Base-by-base conservation (phyloP, 148 eudicot species). In the Rhododendron henanense region DNA sequence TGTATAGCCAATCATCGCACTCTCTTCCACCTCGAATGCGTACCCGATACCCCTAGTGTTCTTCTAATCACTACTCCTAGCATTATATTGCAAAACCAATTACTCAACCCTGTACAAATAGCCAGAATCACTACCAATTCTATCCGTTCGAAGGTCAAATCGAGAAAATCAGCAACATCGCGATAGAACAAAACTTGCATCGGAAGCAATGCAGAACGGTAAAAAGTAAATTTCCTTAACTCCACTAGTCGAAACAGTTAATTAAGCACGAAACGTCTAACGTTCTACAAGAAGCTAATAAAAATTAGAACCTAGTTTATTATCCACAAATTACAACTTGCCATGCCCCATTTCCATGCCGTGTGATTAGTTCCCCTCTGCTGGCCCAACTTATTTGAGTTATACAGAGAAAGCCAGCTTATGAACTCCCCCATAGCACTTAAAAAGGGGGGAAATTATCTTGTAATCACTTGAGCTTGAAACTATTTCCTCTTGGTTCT, bases 191-290 rank as follows among this genome's bases (percentile, higher is more conserved):
- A 85, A 65, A 61, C 33, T 78, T 79, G 79, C 79, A 47, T 85
- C 33, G 19, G n/a, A 33, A 53, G 59, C 48, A 47, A 44, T n/a
- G 81, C 31, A 78, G n/a, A 16, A 19, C 10, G 11, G 13, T 3
- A 2, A 21, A 47, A 47, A 1, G 50, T 9, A 75, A 9, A 44
- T 10, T 78, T 63, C 71, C 8, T 44, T 6, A n/a, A 45, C 11
- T 78, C 86, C 77, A 63, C 83, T 23, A 79, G 83, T 78, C 28
- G 79, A 80, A 85, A 65, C 44, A 31, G 77, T 80, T 21, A 35
- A 85, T 67, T 53, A 33, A 79, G 55, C 67, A 53, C 23, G 8
- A 33, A 81, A 57, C 2, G n/a, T 44, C 45, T 14, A 65, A 79
- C 23, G 15, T 59, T 81, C 84, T 79, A 79, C 74, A 85, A 53